Base-by-base conservation (phyloP, 2,329 filamentous ascomycete genomes). In the Penicillium sp. region DNA sequence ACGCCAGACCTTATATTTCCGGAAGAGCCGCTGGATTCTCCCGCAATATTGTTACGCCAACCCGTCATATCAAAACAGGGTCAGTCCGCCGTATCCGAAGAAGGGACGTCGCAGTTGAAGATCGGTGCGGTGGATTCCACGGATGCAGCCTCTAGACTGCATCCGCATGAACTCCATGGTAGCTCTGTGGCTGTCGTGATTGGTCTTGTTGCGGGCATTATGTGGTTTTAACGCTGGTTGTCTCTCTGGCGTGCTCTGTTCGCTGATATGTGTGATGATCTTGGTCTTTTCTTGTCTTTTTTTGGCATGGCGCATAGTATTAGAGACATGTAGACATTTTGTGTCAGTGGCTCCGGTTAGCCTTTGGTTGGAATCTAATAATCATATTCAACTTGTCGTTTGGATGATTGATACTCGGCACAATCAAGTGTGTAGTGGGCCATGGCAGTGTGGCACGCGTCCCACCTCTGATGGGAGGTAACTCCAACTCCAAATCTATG, bases 101-200 rank as follows among this genome's bases (percentile, higher is more conserved):
- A 41, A n/a, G 34, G 42, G 35, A 39, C 46, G 25, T 50, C 54
- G 30, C 40, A 48, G 31, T 41, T 55, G 8, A 49, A 35, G 9
- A 37, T 53, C 27, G 42, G 53, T 43, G 53, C 54, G 27, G 60
- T 61, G 16, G 52, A 62, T 43, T 52, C 60, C 14, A 60, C 61
- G 13, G 62, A 59, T 39, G 55, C 56, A 39, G 64, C 49, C 5
- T 46, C 58, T 36, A 50, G 61, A 34, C 57, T 51, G 39, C 57
- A 61, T 33, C 56, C 67, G 5, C 55, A 59, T 25, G 56, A 66
- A 27, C 55, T 65, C 35, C 64, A 61, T 30, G 66, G 66, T 12
- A 70, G 67, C 49, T 69, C 64, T 22, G 69, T 70, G 67, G 67
- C 67, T 28, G 63, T 70, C 36, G 65, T 70, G 25, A 65, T 70